Base-by-base conservation (phyloP, 257 asterid species). In the Nicotiana undulata region DNA sequence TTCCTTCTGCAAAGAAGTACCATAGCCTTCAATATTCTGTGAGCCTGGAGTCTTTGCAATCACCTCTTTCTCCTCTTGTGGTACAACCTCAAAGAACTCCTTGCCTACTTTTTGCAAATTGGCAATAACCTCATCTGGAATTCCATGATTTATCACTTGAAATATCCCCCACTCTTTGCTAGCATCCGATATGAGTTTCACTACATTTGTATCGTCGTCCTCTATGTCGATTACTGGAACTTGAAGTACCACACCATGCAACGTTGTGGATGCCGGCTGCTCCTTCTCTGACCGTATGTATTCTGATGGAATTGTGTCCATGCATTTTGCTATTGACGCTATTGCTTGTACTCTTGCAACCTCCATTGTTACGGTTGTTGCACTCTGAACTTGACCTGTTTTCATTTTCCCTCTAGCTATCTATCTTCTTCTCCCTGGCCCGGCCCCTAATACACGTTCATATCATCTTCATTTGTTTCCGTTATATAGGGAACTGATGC, bases 21-120 rank as follows among this genome's bases (percentile, higher is more conserved):
- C 98, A 75, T 92, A 94, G 0, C 97, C 97, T 85, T 94, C 92
- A 6, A 92, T 66, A 34, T 89, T 74, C 17, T 75, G 86, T 2
- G 92, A 84, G 2, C 85, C 88, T 0, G 84, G 81, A 1, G 88
- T 80, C 46, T 92, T 90, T 0, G 97, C 94, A 37, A 89, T 76
- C 67, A 63, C 4, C 28, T 80, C 88, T 76, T 85, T 87, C 77
- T 84, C 89, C 49, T 82, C 84, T 59, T 72, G 82, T 0, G 88
- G 86, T 1, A 85, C 60, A 44, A 44, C 29, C 68, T 87, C 89
- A 63, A 87, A 87, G 60, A 87, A 87, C 44, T 84, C 85, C 15
- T 78, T 81, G 0, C 89, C 89, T 8, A 80, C 89, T 22, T 81
- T 31, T 9, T 84, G 89, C 11, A 87, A 37, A 26, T 87, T 76